Evolutionary conservation across 371 early-diverging fungal species (phyloP).

Genomic region (Lichtheimia corymbifera): DNA sequence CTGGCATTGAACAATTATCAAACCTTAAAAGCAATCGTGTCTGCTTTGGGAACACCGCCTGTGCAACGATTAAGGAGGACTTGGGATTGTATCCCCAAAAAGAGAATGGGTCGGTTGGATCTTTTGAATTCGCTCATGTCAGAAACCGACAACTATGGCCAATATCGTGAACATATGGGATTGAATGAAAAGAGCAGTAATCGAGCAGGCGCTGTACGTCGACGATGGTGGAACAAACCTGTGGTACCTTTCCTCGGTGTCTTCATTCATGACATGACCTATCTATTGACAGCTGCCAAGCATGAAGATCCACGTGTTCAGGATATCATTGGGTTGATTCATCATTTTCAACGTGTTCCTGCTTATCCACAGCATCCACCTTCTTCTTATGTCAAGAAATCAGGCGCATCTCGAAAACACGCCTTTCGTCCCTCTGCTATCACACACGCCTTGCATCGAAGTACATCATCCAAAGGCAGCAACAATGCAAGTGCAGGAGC

Average conservation of each 20-base stretch:
- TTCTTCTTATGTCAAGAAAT: constrained; percentile 42
- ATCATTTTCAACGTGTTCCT: constrained; percentile 56
- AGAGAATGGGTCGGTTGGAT: constrained; percentile 57
- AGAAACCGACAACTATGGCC: constrained; percentile 66
- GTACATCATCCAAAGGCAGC: constrained; percentile 31
- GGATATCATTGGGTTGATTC: constrained; percentile 44
- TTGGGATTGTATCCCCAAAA: constrained; percentile 70
- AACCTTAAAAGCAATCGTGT: constrained; percentile 68
- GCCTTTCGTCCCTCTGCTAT: constrained; percentile 43
- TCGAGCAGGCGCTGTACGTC: no score
- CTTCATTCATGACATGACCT: constrained; percentile 75
- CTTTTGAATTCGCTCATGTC: constrained; percentile 63
- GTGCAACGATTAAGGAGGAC: constrained; percentile 70
- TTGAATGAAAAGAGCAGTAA: constrained; percentile 14
- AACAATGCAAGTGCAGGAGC: constrained; percentile 1
- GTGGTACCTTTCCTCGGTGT: constrained; percentile 74
- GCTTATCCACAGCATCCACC: constrained; percentile 57
- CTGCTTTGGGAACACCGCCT: constrained; percentile 72
- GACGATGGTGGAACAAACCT: constrained; percentile 36
- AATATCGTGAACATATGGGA: constrained; percentile 62
- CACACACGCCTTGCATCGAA: constrained; percentile 45
- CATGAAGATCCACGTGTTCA: constrained; percentile 52
- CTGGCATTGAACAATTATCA: constrained; percentile 68
- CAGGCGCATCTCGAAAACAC: constrained; percentile 32
- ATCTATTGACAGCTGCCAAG: constrained; percentile 65